phyloP scores from a whole-genome alignment of 1,284 basidiomycete species.

The Mycena sp. region DNA sequence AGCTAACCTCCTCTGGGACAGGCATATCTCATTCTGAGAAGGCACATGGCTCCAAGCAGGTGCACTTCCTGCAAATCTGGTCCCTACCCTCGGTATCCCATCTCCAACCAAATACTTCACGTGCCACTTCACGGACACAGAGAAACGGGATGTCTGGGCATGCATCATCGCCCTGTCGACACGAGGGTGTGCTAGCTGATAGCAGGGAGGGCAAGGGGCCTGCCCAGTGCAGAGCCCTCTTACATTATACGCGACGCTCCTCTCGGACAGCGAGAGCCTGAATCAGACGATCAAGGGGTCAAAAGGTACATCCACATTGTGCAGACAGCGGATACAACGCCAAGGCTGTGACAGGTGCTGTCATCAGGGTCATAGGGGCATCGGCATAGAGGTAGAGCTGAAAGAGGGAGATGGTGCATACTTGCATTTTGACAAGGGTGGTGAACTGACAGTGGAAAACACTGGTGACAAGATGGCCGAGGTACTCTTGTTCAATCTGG shows the following conservation, averaged over 20 bases:
- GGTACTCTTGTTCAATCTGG: conserved; percentile 72
- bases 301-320: conserved; percentile 72
- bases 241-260: conserved; percentile 72
- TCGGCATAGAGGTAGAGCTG: conserved; percentile 50
- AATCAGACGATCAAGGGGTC: conserved; percentile 59
- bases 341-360: conserved; percentile 56
- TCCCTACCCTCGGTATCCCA: conserved; percentile 66
- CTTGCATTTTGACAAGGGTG: conserved; percentile 51
- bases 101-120: conserved; percentile 84
- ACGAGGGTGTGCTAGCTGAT: conserved; percentile 60
- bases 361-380: conserved; percentile 55
- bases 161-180: conserved; percentile 74
- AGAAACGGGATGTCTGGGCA: conserved; percentile 78
- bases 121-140: conserved; percentile 84
- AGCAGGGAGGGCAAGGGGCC: conserved; percentile 76
- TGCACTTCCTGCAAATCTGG: conserved; percentile 94
- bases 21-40: conserved; percentile 89
- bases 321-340: conserved; percentile 83
- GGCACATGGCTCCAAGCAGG: conserved; percentile 63
- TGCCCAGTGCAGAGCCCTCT: conserved; percentile 76
- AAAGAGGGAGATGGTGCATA: conserved; percentile 78
- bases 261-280: conserved; percentile 64
- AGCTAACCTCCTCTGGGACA: conserved; percentile 91
- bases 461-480: conserved; percentile 63
- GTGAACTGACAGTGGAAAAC: conserved; percentile 62